Conservation (phyloP, 2,329 filamentous ascomycete species). For the Fulvia fulva region DNA sequence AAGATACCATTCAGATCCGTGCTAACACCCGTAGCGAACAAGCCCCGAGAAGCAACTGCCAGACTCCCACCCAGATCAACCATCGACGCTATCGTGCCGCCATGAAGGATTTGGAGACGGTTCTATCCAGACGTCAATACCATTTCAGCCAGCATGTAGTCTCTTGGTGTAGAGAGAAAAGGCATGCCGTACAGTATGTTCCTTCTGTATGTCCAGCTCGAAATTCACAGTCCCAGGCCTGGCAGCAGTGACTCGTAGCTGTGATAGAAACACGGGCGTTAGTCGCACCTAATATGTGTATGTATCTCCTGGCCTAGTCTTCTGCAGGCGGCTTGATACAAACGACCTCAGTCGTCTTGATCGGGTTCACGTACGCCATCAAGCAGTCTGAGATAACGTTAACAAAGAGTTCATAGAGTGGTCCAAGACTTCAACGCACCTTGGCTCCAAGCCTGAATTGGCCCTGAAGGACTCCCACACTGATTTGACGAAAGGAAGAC, state of each 20-base stretch:
- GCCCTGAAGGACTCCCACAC: constrained; percentile 64
- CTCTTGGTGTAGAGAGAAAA: background rate
- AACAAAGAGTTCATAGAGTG: background rate
- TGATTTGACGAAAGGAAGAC: constrained; percentile 31
- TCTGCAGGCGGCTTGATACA: too few species aligned
- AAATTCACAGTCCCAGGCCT: constrained; percentile 67
- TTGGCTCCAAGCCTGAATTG: constrained; percentile 83
- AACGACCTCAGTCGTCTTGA: too few species aligned
- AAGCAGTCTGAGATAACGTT: constrained; percentile 34
- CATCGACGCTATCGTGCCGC: constrained; percentile 74
- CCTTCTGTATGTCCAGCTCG: constrained; percentile 67
- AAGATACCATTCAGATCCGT: constrained; percentile 54
- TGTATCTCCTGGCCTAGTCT: too few species aligned
- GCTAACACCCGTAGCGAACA: constrained; percentile 64
- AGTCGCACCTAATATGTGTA: too few species aligned
- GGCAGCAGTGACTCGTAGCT: constrained; percentile 67
- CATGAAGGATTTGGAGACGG: constrained; percentile 70
- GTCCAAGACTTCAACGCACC: constrained; percentile 50
- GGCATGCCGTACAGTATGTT: constrained; percentile 61
- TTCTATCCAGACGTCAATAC: constrained; percentile 51
- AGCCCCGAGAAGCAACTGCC: constrained; percentile 60
- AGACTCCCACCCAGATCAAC: constrained; percentile 64
- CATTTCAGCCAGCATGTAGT: background rate
- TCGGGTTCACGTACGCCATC: constrained; percentile 30
- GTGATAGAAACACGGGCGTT: background rate